A percentile compares a stretch with the other conserved stretches of the same genome.
Conservation (phyloP, 2,329 filamentous ascomycete genomes). For the Penicillium crustosum region DNA sequence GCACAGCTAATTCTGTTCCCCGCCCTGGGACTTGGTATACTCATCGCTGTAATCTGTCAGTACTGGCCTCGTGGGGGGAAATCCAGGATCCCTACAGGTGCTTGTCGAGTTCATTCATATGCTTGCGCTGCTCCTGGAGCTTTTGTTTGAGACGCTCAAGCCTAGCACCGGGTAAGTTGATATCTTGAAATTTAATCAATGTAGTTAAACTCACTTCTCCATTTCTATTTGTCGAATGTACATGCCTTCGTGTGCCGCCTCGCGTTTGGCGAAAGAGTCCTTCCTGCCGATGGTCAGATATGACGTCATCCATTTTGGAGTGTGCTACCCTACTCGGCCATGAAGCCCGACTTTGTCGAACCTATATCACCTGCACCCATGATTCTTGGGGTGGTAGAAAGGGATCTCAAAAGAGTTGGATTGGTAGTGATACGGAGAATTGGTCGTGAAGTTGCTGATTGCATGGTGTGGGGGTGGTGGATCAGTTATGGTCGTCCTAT, state of each 20-base stretch:
- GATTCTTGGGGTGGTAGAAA: constrained; percentile 19
- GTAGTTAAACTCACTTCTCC: constrained; percentile 19
- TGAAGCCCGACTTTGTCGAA: constrained; percentile 26
- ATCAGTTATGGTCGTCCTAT: constrained; percentile 6
- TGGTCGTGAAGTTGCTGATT: constrained; percentile 19
- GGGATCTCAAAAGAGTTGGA: constrained; percentile 11
- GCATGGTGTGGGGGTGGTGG: constrained; percentile 14
- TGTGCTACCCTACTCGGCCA: constrained; percentile 26
- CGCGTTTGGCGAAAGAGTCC: constrained; percentile 23
- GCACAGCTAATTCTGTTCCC: constrained; percentile 19
- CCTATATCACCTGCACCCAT: constrained; percentile 27
- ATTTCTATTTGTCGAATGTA: constrained; percentile 23
- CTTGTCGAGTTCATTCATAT: constrained; percentile 30
- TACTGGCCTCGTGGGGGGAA: neutral
- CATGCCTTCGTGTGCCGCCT: constrained; percentile 19
- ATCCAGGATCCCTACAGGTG: constrained; percentile 21
- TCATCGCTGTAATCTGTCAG: constrained; percentile 17
- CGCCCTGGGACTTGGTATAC: constrained; percentile 16
- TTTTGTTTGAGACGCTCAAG: constrained; percentile 20
- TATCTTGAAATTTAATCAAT: neutral
- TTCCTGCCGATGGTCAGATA: constrained; percentile 17
- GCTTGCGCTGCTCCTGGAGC: constrained; percentile 25
- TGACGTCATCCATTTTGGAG: constrained; percentile 24
- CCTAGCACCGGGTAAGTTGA: constrained; percentile 6
- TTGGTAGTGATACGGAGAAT: constrained; percentile 15